Conservation (phyloP, 2,329 filamentous ascomycete genomes). For the Tolypocladium sp. region DNA sequence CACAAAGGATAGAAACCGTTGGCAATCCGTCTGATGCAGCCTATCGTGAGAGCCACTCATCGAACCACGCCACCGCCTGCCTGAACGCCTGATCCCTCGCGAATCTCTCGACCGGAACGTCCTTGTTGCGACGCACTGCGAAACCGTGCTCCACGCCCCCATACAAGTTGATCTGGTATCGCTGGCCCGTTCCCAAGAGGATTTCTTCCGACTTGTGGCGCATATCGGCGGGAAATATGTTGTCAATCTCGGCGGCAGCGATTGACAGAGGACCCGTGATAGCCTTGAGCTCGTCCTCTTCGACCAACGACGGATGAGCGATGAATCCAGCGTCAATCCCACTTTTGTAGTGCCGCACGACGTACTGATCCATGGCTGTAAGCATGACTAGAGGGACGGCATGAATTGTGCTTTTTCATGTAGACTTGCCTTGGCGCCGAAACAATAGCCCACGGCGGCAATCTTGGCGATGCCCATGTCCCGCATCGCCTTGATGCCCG, state of each 20-base stretch:
- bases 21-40: no score
- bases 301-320: conserved; percentile 56
- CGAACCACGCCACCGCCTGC: conserved; percentile 70
- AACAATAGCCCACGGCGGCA: conserved; percentile 55
- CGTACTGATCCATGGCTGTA: conserved; percentile 43
- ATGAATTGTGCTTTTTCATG: conserved; percentile 4
- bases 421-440: conserved; percentile 49
- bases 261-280: conserved; percentile 51
- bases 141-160: conserved; percentile 65
- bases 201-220: conserved; percentile 50
- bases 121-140: conserved; percentile 54
- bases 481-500: conserved; percentile 43
- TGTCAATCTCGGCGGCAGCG: conserved; percentile 55
- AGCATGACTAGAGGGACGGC: no score
- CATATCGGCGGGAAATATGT: conserved; percentile 45
- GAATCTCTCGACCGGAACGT: conserved; percentile 44
- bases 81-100: conserved; percentile 72
- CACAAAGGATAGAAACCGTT: no score
- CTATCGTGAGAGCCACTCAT: conserved; percentile 29
- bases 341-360: conserved; percentile 53
- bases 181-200: conserved; percentile 37
- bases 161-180: conserved; percentile 65
- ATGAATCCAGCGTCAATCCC: conserved; percentile 49
- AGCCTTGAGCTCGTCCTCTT: conserved; percentile 46
- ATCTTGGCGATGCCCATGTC: conserved; percentile 40